Conservation (phyloP, 225 moss, liverwort and hornwort genomes). For the Polytrichum commune region DNA sequence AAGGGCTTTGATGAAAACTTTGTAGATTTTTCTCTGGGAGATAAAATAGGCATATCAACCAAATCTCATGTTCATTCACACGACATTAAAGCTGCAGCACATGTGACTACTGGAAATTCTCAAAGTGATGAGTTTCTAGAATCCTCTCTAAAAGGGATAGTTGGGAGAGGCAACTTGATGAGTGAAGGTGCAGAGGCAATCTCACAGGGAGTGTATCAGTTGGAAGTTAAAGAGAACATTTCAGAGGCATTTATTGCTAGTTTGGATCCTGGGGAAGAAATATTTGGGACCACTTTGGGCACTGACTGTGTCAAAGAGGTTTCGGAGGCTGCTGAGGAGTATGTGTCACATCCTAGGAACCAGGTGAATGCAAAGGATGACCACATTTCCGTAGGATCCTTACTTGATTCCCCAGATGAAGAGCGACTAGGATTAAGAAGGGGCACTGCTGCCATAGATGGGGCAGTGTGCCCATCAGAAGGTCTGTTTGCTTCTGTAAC, state of each 20-base stretch:
- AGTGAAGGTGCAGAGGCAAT: constrained; percentile 20
- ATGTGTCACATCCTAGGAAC: constrained; percentile 8
- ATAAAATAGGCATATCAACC: constrained; percentile 18
- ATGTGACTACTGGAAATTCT: constrained; percentile 11
- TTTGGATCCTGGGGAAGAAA: constrained; percentile 19
- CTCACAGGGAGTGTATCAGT: not conserved
- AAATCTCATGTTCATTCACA: constrained; percentile 18
- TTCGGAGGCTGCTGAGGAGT: constrained; percentile 14
- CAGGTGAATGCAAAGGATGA: constrained; percentile 16
- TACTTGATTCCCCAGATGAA: constrained; percentile 21
- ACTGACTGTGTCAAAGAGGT: constrained; percentile 4
- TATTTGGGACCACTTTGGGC: constrained; percentile 13
- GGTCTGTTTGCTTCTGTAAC: constrained; percentile 19
- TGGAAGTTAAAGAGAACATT: too few relatives aligned
- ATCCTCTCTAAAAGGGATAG: constrained; percentile 16
- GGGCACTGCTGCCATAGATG: constrained; percentile 21
- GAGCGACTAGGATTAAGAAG: constrained; percentile 27
- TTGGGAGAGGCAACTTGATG: not conserved
- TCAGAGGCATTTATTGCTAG: constrained; percentile 5
- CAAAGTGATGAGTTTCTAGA: constrained; percentile 23
- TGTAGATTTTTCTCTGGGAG: constrained; percentile 14
- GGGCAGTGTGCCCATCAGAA: constrained; percentile 20
- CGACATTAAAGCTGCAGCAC: constrained; percentile 15
- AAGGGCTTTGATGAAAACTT: constrained; percentile 5
- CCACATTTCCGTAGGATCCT: constrained; percentile 11